phyloP scores from a whole-genome alignment of 179 eudicot species.

The Carnegiea gigantea region DNA sequence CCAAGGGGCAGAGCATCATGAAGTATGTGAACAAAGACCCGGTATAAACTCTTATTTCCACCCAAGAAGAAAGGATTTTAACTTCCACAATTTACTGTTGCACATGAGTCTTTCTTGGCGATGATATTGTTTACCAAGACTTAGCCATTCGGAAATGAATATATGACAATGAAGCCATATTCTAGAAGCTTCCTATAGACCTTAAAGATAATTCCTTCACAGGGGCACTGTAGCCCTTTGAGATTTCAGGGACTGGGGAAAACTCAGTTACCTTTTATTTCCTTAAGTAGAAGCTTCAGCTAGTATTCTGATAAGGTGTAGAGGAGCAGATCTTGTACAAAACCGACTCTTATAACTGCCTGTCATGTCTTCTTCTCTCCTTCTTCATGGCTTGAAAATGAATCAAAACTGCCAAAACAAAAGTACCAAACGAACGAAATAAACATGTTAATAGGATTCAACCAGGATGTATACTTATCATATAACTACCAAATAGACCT shows the following conservation, averaged over 20 bases:
- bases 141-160: slow-evolving; percentile 11
- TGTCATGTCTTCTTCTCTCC: slow-evolving; percentile 58
- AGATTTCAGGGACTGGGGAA: slow-evolving; percentile 18
- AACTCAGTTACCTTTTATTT: slow-evolving; percentile 28
- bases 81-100: slow-evolving; percentile 19
- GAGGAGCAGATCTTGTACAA: slow-evolving; percentile 71
- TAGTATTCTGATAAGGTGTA: slow-evolving; percentile 64
- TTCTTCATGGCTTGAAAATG: slow-evolving; percentile 71
- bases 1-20: slow-evolving; percentile 1
- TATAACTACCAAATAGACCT: no score
- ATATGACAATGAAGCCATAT: background rate
- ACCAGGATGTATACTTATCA: no score
- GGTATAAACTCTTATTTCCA: slow-evolving; percentile 11
- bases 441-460: background rate
- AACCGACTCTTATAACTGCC: slow-evolving; percentile 66
- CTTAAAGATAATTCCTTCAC: slow-evolving; percentile 13
- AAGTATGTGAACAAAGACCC: background rate
- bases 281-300: slow-evolving; percentile 13
- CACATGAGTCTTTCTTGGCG: background rate
- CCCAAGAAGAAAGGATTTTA: background rate
- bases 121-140: background rate
- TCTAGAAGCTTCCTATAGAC: slow-evolving; percentile 9
- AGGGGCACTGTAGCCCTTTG: background rate
- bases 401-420: slow-evolving; percentile 52
- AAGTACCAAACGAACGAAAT: background rate